These are phyloP conservation scores for Venturia effusa DNA, from an alignment of 2,329 filamentous ascomycete species.

Conservation along the genomic window DNA sequence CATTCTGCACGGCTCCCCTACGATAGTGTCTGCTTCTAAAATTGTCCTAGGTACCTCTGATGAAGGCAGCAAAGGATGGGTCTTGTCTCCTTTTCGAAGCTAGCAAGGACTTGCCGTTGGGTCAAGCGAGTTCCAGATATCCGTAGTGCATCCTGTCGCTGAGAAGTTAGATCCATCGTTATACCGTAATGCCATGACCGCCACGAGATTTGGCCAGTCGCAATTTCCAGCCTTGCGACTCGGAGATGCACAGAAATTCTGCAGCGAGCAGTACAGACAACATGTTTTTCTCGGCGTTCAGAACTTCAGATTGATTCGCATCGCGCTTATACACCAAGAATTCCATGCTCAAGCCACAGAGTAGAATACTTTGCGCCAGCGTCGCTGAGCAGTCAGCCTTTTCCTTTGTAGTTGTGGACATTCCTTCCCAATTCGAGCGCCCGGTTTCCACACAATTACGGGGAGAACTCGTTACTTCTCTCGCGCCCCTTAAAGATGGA, in stretches of 20 bases:
- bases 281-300: neutral
- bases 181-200: neutral
- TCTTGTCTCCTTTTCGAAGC: neutral
- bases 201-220: neutral
- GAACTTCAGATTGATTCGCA: neutral
- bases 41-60: neutral
- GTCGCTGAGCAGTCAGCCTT: too few species aligned
- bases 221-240: neutral
- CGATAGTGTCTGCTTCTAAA: neutral
- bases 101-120: neutral
- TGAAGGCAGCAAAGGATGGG: neutral
- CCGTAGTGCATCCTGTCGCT: neutral
- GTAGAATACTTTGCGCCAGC: neutral
- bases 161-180: neutral
- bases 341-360: neutral
- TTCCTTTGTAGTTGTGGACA: neutral
- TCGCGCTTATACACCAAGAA: neutral
- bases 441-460: neutral
- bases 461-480: too few species aligned
- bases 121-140: neutral
- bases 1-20: neutral
- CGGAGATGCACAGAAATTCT: neutral
- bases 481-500: too few species aligned
- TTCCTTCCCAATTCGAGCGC: neutral
- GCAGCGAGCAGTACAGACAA: neutral